Percentiles rank a stretch among this genome's conserved stretches.
Conservation (phyloP, 805 yeast genomes). For the Pichia heedii region DNA sequence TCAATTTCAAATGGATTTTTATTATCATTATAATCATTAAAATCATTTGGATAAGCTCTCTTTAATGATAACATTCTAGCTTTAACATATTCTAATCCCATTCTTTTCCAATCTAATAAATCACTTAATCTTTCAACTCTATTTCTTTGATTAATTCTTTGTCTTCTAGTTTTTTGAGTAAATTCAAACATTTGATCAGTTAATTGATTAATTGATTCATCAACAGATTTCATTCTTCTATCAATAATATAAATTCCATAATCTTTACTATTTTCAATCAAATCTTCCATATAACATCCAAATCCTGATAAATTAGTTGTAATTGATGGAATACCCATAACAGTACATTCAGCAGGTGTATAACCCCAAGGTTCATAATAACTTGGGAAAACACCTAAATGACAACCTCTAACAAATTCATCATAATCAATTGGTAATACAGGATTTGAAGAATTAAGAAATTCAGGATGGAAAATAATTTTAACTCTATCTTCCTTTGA, state of each 20-base stretch:
- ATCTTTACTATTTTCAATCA: slow-evolving; percentile 87
- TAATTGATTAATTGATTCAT: slow-evolving; percentile 87
- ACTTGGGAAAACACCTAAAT: slow-evolving; percentile 95
- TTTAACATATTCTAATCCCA: slow-evolving; percentile 94
- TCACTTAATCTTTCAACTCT: slow-evolving; percentile 93
- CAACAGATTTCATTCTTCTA: slow-evolving; percentile 84
- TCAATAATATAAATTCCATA: slow-evolving; percentile 97
- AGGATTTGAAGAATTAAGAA: slow-evolving; percentile 89
- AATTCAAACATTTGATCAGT: slow-evolving; percentile 86
- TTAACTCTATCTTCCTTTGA: slow-evolving; percentile 86
- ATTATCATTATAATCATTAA: slow-evolving; percentile 33
- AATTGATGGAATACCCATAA: slow-evolving; percentile 97
- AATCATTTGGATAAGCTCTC: slow-evolving; percentile 88
- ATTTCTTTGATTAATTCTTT: slow-evolving; percentile 94
- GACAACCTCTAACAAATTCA: slow-evolving; percentile 97
- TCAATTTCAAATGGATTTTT: slow-evolving; percentile 28
- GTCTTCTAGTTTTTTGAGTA: slow-evolving; percentile 83
- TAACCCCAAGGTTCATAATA: slow-evolving; percentile 99
- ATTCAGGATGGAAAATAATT: slow-evolving; percentile 96
- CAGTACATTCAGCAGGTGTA: slow-evolving; percentile 99
- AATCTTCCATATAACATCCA: slow-evolving; percentile 98
- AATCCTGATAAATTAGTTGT: slow-evolving; percentile 95
- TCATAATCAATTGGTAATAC: slow-evolving; percentile 89
- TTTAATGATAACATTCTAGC: slow-evolving; percentile 88
- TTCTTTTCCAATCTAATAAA: slow-evolving; percentile 91